Evolutionary conservation across 352 stramenopile genomes (phyloP).

Genomic region (Globisporangium lucens): DNA sequence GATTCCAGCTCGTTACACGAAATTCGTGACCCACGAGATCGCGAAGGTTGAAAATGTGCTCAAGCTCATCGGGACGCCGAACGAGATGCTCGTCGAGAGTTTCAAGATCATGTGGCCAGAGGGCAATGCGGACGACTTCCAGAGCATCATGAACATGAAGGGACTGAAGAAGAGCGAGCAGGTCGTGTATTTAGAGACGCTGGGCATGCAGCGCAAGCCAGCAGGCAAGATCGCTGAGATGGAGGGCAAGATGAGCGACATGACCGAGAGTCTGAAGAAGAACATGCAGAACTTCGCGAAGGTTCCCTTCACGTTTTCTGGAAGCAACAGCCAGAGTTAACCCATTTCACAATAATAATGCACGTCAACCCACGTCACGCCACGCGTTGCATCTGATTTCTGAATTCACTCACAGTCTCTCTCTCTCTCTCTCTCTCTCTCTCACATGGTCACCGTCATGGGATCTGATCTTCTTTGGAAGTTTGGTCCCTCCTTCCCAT

Average conservation of each 20-base stretch:
- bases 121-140: slow-evolving; percentile 90
- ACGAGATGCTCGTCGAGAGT: slow-evolving; percentile 94
- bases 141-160: slow-evolving; percentile 95
- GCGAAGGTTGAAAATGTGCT: slow-evolving; percentile 95
- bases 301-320: slow-evolving; percentile 63
- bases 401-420: background rate
- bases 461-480: slow-evolving; percentile 4
- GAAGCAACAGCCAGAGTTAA: slow-evolving; percentile 15
- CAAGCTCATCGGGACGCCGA: slow-evolving; percentile 96
- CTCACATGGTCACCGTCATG: background rate
- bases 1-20: slow-evolving; percentile 94
- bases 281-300: slow-evolving; percentile 87
- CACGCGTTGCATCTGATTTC: background rate
- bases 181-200: slow-evolving; percentile 49
- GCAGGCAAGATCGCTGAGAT: slow-evolving; percentile 75
- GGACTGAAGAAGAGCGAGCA: slow-evolving; percentile 85
- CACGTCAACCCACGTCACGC: background rate
- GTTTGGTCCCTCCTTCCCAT: background rate
- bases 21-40: slow-evolving; percentile 96
- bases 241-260: slow-evolving; percentile 86
- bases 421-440: background rate
- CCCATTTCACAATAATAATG: background rate
- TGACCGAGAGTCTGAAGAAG: slow-evolving; percentile 82
- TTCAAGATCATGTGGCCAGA: slow-evolving; percentile 97
- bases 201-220: slow-evolving; percentile 63